Conservation (phyloP, 306 rosid genomes). For the Cucurbita moschata region DNA sequence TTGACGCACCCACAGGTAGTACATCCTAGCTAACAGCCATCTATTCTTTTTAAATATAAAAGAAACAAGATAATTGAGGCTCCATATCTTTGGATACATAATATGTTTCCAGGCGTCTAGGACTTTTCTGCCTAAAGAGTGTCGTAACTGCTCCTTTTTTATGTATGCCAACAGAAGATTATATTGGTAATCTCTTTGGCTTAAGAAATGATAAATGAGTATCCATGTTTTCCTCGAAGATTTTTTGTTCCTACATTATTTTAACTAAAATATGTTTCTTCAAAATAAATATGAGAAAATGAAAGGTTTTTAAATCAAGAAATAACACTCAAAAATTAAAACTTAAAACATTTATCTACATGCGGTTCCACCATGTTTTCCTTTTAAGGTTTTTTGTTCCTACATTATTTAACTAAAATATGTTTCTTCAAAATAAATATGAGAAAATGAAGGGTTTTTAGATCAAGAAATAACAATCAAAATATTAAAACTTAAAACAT, state of each 20-base stretch:
- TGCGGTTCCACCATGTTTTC: not conserved
- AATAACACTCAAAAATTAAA: not conserved
- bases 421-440: not conserved
- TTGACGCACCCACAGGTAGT: not conserved
- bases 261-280: not conserved
- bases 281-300: not conserved
- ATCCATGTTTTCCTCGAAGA: not conserved
- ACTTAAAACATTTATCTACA: not conserved
- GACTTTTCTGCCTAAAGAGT: not conserved
- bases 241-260: not conserved
- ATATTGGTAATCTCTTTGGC: not conserved
- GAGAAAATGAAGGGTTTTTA: not conserved
- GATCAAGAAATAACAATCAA: not conserved
- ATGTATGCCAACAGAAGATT: not conserved
- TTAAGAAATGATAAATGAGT: not conserved
- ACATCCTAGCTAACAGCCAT: not conserved
- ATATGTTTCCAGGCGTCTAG: not conserved
- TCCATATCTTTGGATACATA: not conserved
- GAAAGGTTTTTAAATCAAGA: not conserved
- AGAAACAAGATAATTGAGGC: not conserved
- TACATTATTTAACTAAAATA: not conserved
- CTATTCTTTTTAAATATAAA: not conserved
- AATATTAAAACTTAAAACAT: too few species aligned
- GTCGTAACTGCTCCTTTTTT: not conserved
- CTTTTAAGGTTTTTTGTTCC: not conserved